Evolutionary conservation across 495 filamentous ascomycete genomes (phyloP), one percentile per base, ranked within the genome.

Genomic region (Penicillium coprophilum): DNA sequence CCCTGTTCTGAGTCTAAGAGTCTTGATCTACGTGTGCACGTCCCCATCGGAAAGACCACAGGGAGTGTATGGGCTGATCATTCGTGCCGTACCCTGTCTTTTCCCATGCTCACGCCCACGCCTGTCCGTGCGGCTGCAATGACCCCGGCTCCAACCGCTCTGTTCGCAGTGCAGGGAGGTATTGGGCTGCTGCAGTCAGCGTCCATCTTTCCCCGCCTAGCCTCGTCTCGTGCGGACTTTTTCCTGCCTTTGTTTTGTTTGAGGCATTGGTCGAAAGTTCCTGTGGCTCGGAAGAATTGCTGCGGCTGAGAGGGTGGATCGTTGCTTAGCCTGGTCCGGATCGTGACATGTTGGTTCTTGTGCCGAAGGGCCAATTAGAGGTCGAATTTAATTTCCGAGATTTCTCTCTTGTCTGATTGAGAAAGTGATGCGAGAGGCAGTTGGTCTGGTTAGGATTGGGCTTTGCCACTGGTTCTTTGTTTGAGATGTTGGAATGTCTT

Each of bases 291-390:
- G 53, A 56, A 49, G 44, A 54, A 47, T 56, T 32, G 46, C 55
- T 56, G 55, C 44, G 17, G 49, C 47, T 50, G 55, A 58, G 45
- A 52, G 24, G 55, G 53, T 24, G 40, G 55, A 58, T 54, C 36
- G 36, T 36, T 54, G 51, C 51, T 54, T 46, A 82, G 72, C 77
- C 80, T 81, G 62, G 81, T 72, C 80, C 80, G 85, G 59, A 81
- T 79, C 30, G 80, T 74, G 48, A 82, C 27, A 15, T 19, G 41
- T 17, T 57, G 48, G 80, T 61, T 41, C 58, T 68, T 19, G 76
- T 80, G 11, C 78, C 24, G 48, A 60, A 45, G 32, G 27, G 28
- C 80, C 82, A 62, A 67, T 69, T 10, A 57, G 40, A n/a, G 7
- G 40, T 23, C 11, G 13, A 32, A 21, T 36, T 32, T 40, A 28